Evolutionary conservation across 2,329 filamentous ascomycete species (phyloP).

Genomic region (Ustilaginoidea virens): DNA sequence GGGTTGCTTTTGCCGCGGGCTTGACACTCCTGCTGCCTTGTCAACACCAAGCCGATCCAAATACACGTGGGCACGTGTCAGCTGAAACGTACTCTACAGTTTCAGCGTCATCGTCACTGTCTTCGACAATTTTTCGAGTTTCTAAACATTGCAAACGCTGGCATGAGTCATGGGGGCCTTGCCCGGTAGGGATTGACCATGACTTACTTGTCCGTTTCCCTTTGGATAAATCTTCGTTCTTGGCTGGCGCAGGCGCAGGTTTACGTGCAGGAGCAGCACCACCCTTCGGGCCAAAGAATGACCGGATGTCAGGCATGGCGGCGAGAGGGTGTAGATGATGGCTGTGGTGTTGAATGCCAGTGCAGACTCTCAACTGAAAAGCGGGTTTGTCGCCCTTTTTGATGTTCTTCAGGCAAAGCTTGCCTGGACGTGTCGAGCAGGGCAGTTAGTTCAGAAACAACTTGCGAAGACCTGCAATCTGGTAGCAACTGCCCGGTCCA

Average conservation of each 20-base stretch:
- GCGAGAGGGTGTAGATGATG: constrained; percentile 1
- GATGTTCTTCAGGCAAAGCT: constrained; percentile 9
- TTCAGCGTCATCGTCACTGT: constrained; percentile 62
- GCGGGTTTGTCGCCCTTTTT: constrained; percentile 7
- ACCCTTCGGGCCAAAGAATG: constrained; percentile 71
- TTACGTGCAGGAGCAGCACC: constrained; percentile 34
- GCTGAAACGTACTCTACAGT: constrained; percentile 25
- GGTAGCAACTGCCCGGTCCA: too few relatives aligned
- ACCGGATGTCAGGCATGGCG: constrained; percentile 81
- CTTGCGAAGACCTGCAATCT: constrained; percentile 15
- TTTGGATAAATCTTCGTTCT: constrained; percentile 27
- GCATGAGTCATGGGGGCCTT: not conserved
- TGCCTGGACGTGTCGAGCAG: constrained; percentile 7
- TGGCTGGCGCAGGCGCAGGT: constrained; percentile 28
- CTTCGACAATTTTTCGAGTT: constrained; percentile 58
- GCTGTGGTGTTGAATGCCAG: too few relatives aligned
- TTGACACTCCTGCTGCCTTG: too few relatives aligned
- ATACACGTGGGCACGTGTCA: constrained; percentile 1
- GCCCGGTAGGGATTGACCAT: not conserved
- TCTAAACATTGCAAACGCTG: too few relatives aligned
- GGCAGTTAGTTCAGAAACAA: constrained; percentile 9
- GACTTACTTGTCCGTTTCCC: constrained; percentile 30
- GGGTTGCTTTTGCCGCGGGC: too few relatives aligned
- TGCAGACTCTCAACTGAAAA: constrained; percentile 1
- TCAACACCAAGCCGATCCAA: too few relatives aligned